Base-by-base conservation (phyloP, 805 yeast species). In the Kregervanrija delftensis region DNA sequence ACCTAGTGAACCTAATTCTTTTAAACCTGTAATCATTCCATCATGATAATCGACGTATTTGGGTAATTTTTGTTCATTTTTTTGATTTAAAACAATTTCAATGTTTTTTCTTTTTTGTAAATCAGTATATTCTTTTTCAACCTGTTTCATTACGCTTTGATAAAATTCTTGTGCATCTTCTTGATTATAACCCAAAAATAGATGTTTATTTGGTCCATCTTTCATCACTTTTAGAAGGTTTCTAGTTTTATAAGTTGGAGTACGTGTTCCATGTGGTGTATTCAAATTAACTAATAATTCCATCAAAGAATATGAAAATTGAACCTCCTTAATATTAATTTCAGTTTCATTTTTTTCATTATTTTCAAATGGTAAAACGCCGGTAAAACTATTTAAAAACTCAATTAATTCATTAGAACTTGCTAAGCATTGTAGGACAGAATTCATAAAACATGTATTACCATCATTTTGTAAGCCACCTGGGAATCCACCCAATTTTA, bases 91-190 rank as follows among this genome's bases (percentile, higher is more conserved):
- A 44, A 43, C 10, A 14, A 37, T 42, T 12, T 42, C 46, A 39
- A 54, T 28, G 56, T 50, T 48, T 52, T 59, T 60, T 60, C 34
- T 8, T 12, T 43, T 50, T 9, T 30, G 5, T 11, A 35, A 15
- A 30, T 46, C 45, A 65, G 69, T 62, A 61, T 66, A 61, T 44
- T 81, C 86, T 35, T 68, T 68, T 56, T 86, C 95, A 31, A 86
- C 66, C 45, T 83, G 77, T 36, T 76, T 71, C 72, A 86, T 69
- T 2, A 85, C 74, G 42, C 82, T 73, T 60, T 90, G 97, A 67
- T 90, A 90, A 57, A 90, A 90, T 61, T 90, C 98, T 64, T 90
- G 96, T 0, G 97, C 97, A 66, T 90, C 98, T 62, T 90, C 96
- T 65, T 90, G 98, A 57, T 86, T 88, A 59, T 87, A 87, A 1